phyloP scores from a whole-genome alignment of 331 rosid genomes.

The Ulmus americana region DNA sequence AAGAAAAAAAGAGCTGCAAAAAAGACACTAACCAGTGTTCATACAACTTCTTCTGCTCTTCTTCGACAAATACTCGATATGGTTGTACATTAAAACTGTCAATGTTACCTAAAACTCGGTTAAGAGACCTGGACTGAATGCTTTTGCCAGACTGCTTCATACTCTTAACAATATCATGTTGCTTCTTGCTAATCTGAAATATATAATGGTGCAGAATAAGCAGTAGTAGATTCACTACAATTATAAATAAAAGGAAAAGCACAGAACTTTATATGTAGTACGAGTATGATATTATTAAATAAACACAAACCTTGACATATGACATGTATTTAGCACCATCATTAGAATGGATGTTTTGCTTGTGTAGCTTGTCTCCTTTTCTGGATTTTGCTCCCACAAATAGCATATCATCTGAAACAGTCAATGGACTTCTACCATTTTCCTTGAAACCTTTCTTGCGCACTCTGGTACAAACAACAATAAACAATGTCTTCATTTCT shows the following conservation, averaged over 20 bases:
- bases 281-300: neutral
- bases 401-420: constrained; percentile 37
- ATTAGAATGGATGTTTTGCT: constrained; percentile 39
- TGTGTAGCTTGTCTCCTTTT: constrained; percentile 51
- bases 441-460: constrained; percentile 42
- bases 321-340: constrained; percentile 90
- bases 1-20: constrained; percentile 5
- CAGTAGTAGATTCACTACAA: constrained; percentile 7
- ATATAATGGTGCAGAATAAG: constrained; percentile 8
- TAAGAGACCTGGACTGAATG: constrained; percentile 68
- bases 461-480: constrained; percentile 45
- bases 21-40: constrained; percentile 73
- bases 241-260: neutral
- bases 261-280: neutral
- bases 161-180: constrained; percentile 76
- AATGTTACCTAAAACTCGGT: constrained; percentile 75
- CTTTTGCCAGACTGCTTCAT: constrained; percentile 85
- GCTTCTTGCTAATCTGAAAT: constrained; percentile 82
- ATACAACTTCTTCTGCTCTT: constrained; percentile 79
- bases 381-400: constrained; percentile 34
- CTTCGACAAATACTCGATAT: constrained; percentile 70
- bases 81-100: constrained; percentile 67
- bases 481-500: constrained; percentile 18
- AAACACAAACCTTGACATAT: constrained; percentile 70
- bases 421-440: constrained; percentile 38